Evolutionary conservation across 805 yeast species (phyloP), one percentile per base, ranked within the genome.

Genomic region (Ogataea kodamae): DNA sequence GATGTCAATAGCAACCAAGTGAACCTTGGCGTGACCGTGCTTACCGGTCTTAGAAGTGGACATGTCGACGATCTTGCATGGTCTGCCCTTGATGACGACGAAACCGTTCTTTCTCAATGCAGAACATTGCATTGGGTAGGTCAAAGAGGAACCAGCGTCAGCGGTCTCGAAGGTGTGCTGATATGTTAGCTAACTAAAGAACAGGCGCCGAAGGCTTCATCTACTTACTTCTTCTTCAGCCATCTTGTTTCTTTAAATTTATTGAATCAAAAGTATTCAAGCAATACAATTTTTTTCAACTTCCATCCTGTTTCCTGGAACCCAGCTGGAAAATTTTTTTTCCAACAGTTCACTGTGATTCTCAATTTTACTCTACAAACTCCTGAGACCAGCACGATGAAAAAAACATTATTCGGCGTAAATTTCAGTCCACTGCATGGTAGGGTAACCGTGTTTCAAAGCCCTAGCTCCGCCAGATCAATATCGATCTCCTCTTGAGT

Each of bases 1-100:
- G 70, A 92, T 90, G 70, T 92, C 98, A 60, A 85, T 81, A 66
- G 97, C 97, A 55, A 92, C 97, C 74, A 92, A 80, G 74, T 92
- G 97, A 71, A 92, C 98, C 81, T 92, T 92, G 69, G 98, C 98
- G 92, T 92, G 98, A 77, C 98, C 98, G 84, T 92, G 98, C 97
- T 92, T 92, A 76, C 98, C 98, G 59, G 98, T 92, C 84, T 92
- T 92, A 64, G 98, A 92, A 65, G 98, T 92, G 48, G 98, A 92
- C 98, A 92, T 92, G 70, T 92, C 98, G 61, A 92, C 95, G 71
- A 92, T 92, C 82, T 92, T 92, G 81, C 97, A 92, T 68, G 98
- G 98, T 81, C 98, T 94, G 64, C 86, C 77, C 79, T 92, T 92
- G 76, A 90, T 92, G 59, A 81, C 94, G 67, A 92, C 98, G 81